Evolutionary conservation across 257 asterid genomes (phyloP), one percentile per base, ranked within the genome.

Genomic region (Henckelia pumila): DNA sequence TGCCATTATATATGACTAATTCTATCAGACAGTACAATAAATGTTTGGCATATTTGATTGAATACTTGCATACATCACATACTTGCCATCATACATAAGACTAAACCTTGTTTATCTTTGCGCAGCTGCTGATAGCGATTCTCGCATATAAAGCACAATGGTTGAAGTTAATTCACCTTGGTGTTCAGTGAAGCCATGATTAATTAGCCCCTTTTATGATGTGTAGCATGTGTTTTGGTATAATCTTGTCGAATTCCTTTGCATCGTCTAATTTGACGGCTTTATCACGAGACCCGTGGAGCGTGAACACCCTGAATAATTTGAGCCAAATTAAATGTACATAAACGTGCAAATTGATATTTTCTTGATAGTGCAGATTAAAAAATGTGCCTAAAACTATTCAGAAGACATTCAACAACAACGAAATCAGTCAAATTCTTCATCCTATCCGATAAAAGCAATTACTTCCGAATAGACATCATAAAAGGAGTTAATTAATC

Each of bases 271-370:
- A 20, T 10, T 35, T 35, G 3, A 72, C 62, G 57, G 56, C n/a
- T 26, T 28, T 40, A 72, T 72, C 76, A 14, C 2, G 24, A 6
- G 76, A 17, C 22, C 76, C 76, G 9, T 72, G 76, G 23, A 72
- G 20, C 1, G 76, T 72, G 26, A 72, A 1, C 13, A 72, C 67
- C 71, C 76, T 56, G 66, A 37, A 13, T 13, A 64, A 23, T 62
- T 33, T 33, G 40, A 1, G 28, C 22, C 17, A 4, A n/a, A 19
- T 29, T 25, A 8, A 40, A 2, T 40, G 2, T 11, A 37, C 50
- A 10, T 11, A 13, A 25, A 9, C 37, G 10, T 6, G 37, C 37
- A 32, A 32, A 32, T 6, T 7, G 0, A 32, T 32, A 7, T 6
- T 32, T 32, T 32, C 37, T 32, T 32, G 37, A 32, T 32, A 32